Evolutionary conservation across 176 grass and related monocot genomes (phyloP), one percentile per base, ranked within the genome.

Genomic region (bread wheat (Triticum aestivum)): DNA sequence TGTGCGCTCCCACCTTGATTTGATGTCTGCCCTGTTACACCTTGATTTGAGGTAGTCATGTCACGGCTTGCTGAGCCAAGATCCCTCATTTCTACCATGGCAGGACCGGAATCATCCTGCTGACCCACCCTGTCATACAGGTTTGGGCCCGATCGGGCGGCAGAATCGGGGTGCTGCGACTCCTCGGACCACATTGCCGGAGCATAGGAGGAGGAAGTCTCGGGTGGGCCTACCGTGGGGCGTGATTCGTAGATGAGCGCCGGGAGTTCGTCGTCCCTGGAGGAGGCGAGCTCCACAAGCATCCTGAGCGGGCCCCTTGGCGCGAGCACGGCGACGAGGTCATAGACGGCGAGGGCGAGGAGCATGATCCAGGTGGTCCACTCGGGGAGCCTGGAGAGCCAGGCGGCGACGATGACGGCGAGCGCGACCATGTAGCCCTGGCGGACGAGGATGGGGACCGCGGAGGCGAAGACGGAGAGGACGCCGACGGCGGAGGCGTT

Each of bases 341-440:
- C 97, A 17, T 99, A 99, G 2, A 93, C 11, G 4, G 94, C 92
- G 69, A 99, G 97, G 21, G 97, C 97, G 64, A 98, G 49, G 32
- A 98, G 96, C 66, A 98, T 91, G 44, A 87, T 85, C 96, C 96
- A 98, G 38, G 96, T 99, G 27, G 97, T 99, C 97, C 97, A 99
- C 66, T 99, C 97, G 0, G 97, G 94, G 37, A 99, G 86, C 77
- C 86, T 85, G 44, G 94, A 88, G 70, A 99, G 91, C 97, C 97
- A 99, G 34, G 91, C 88, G 5, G 97, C 97, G 30, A 99, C 97
- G 47, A 99, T 94, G 85, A 90, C 97, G 4, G 94, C 97, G 38
- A 99, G 82, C 18, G 87, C 73, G 70, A 99, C 94, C 92, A 96
- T 95, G 85, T 96, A 99, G 2, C 88, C 87, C 84, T 99, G 97